Evolutionary conservation across 2,329 filamentous ascomycete genomes (phyloP).

Genomic region (Neofusicoccum ribis): DNA sequence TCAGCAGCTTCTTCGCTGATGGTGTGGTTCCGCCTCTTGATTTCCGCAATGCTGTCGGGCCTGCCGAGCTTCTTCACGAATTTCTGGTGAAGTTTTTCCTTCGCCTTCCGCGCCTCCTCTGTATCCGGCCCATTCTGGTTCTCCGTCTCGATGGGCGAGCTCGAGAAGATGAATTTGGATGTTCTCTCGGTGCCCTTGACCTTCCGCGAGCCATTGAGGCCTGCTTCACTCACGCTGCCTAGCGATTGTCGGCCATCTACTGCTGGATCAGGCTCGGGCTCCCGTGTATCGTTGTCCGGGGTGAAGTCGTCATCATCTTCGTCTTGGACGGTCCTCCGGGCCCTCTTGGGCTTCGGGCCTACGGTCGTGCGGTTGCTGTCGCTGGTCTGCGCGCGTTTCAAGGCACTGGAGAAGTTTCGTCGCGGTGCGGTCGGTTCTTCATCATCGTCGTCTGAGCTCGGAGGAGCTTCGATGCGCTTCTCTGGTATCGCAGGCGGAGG

Average conservation of each 20-base stretch:
- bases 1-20: slow-evolving; percentile 55
- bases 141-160: slow-evolving; percentile 39
- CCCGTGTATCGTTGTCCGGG: slow-evolving; percentile 34
- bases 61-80: slow-evolving; percentile 91
- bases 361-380: neutral
- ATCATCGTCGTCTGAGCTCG: neutral
- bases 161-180: slow-evolving; percentile 61
- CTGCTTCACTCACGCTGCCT: slow-evolving; percentile 27
- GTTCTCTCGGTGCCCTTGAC: slow-evolving; percentile 50
- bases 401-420: slow-evolving; percentile 30
- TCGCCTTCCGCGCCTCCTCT: slow-evolving; percentile 57
- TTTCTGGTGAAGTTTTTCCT: slow-evolving; percentile 72
- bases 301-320: slow-evolving; percentile 41
- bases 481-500: neutral
- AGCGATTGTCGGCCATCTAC: slow-evolving; percentile 26
- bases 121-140: slow-evolving; percentile 48
- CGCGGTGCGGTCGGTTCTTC: neutral
- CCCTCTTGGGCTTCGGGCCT: slow-evolving; percentile 4
- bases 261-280: neutral
- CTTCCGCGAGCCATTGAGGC: slow-evolving; percentile 32
- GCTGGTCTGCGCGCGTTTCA: slow-evolving; percentile 49
- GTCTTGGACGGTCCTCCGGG: slow-evolving; percentile 19
- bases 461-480: neutral
- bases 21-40: slow-evolving; percentile 61
- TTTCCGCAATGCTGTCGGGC: slow-evolving; percentile 73